Base-by-base conservation (phyloP, 1,284 basidiomycete genomes). In the Hemileia vastatrix region DNA sequence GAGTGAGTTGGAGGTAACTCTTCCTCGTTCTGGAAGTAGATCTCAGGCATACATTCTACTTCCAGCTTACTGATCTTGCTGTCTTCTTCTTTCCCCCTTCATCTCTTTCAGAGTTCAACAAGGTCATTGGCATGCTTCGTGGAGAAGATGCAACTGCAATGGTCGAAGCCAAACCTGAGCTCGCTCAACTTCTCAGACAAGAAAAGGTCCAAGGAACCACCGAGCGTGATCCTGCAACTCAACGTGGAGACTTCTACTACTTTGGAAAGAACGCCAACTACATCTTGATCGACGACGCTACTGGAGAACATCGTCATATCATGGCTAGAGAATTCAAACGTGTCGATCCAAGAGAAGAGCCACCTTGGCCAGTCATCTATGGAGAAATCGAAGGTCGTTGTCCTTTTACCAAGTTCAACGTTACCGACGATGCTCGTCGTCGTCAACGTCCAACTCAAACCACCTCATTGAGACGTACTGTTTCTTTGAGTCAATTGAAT, bases 221-320 rank as follows among this genome's bases (percentile, higher is more conserved):
- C 6, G 73, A 75, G 59, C 64, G 73, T 18, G 73, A 75, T 49
- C 72, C 72, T 6, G 62, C 62, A 11, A 67, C 71, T 0, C 63
- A 69, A 36, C 59, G 71, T 15, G 62, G 57, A 45, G 67, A 69
- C 48, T 72, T 66, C 57, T 67, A 73, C 59, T 75, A 74, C 67
- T 74, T 74, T 45, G 65, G 66, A 60, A 74, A 73, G 65, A 55
- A 67, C 24, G 60, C 63, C 18, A 65, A 54, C 59, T 71, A 69
- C 63, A 50, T 75, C 11, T 58, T 74, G 31, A 71, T 75, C 5
- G 72, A 72, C 32, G 73, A 75, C 56, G 73, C 73, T 11, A 75
- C 73, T 4, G 66, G 68, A 53, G 72, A 73, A 56, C 67, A 75
- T 57, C 70, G 73, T 5, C 70, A 72, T 4, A 70, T 75, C 58